These are phyloP conservation scores for Myxozyma nipponensis DNA, from an alignment of 805 yeast genomes.

Conservation along the genomic window DNA sequence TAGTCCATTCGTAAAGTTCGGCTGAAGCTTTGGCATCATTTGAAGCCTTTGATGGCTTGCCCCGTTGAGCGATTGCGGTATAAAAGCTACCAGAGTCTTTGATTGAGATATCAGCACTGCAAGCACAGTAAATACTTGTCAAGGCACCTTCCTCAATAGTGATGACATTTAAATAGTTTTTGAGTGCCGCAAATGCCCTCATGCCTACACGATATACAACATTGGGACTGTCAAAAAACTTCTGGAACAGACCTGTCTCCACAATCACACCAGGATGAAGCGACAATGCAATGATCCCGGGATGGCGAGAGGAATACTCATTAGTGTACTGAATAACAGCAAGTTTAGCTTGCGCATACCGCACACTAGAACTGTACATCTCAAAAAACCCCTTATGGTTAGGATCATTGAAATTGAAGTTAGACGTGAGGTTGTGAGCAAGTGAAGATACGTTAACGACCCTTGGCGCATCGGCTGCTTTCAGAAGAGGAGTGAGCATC, in stretches of 20 bases:
- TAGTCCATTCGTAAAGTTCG: conserved; percentile 22
- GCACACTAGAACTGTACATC: conserved; percentile 2
- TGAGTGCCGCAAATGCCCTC: neutral
- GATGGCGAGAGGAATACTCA: conserved; percentile 21
- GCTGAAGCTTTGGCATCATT: conserved; percentile 7
- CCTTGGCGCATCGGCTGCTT: conserved; percentile 15
- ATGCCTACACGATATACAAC: conserved; percentile 9
- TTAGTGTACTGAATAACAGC: conserved; percentile 20
- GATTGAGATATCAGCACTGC: conserved; percentile 6
- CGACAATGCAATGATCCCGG: conserved; percentile 14
- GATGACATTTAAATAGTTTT: conserved; percentile 6
- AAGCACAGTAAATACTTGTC: conserved; percentile 21
- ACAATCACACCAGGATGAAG: conserved; percentile 27
- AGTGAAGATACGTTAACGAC: conserved; percentile 23
- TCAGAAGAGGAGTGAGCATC: conserved; percentile 18
- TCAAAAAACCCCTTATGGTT: conserved; percentile 7
- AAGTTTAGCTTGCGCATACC: conserved; percentile 26
- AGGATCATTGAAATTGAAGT: conserved; percentile 18
- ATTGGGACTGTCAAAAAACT: conserved; percentile 1
- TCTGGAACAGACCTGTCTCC: conserved; percentile 15
- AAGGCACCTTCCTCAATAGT: conserved; percentile 18
- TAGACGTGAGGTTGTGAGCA: conserved; percentile 4
- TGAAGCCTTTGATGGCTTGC: conserved; percentile 3
- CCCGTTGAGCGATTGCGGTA: conserved; percentile 15
- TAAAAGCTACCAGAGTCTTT: conserved; percentile 21